These are phyloP conservation scores for Monosporascus sp. DNA, from an alignment of 2,329 filamentous ascomycete genomes.

Conservation along the genomic window DNA sequence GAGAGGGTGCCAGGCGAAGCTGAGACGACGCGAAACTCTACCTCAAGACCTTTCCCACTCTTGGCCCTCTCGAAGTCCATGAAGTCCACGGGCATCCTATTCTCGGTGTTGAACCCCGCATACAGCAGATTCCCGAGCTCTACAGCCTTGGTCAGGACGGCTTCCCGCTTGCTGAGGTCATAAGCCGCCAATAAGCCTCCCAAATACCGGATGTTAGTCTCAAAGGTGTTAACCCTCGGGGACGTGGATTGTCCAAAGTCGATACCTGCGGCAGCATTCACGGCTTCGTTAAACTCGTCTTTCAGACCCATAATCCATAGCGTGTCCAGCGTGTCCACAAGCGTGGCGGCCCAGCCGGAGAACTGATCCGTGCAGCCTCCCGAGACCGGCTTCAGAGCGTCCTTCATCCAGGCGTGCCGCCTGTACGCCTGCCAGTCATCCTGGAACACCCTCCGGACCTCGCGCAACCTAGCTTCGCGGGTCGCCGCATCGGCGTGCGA, in stretches of 20 bases:
- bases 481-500: slow-evolving; percentile 11
- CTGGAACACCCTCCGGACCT: slow-evolving; percentile 30
- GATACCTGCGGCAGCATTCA: slow-evolving; percentile 36
- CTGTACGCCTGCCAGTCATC: slow-evolving; percentile 40
- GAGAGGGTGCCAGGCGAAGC: slow-evolving; percentile 58
- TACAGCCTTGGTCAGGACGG: slow-evolving; percentile 36
- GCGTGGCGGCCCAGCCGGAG: slow-evolving; percentile 44
- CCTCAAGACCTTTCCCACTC: slow-evolving; percentile 25
- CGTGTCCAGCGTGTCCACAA: slow-evolving; percentile 47
- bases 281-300: slow-evolving; percentile 42
- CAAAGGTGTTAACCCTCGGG: slow-evolving; percentile 34
- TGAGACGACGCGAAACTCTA: slow-evolving; percentile 34
- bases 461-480: slow-evolving; percentile 25
- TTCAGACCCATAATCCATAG: slow-evolving; percentile 45
- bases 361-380: slow-evolving; percentile 38
- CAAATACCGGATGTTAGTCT: slow-evolving; percentile 40
- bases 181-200: slow-evolving; percentile 36
- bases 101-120: slow-evolving; percentile 38
- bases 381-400: slow-evolving; percentile 40
- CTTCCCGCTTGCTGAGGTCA: slow-evolving; percentile 31
- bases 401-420: slow-evolving; percentile 41
- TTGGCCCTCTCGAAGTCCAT: slow-evolving; percentile 38
- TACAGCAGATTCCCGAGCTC: slow-evolving; percentile 43
- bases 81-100: slow-evolving; percentile 41
- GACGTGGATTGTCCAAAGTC: slow-evolving; percentile 39